These are phyloP conservation scores for Verticillium nubilum DNA, from an alignment of 2,329 filamentous ascomycete genomes.

Conservation along the genomic window DNA sequence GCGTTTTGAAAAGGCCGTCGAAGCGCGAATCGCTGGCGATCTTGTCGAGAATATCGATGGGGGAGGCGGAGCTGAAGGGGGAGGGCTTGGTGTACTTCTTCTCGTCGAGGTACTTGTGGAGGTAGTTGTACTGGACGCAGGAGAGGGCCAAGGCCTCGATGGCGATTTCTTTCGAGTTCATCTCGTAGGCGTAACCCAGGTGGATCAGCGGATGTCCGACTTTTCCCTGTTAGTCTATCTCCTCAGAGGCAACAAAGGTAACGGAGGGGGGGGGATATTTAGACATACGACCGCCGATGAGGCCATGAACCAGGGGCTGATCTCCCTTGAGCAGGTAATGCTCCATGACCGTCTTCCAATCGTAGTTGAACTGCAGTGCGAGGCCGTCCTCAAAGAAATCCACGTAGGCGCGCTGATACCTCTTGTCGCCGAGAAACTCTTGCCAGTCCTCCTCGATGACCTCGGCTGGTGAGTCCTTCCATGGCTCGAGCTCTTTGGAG, in stretches of 20 bases:
- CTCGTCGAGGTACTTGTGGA: slow-evolving; percentile 68
- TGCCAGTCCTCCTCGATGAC: slow-evolving; percentile 81
- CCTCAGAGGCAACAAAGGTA: no score
- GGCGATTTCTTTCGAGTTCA: slow-evolving; percentile 76
- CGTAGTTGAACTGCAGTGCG: slow-evolving; percentile 65
- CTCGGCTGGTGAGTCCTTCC: slow-evolving; percentile 80
- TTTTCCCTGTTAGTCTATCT: slow-evolving; percentile 24
- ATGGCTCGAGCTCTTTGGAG: slow-evolving; percentile 66
- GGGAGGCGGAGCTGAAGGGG: slow-evolving; percentile 53
- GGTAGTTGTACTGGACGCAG: slow-evolving; percentile 49
- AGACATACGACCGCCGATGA: slow-evolving; percentile 72
- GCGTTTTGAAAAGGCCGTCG: slow-evolving; percentile 55
- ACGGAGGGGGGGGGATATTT: no score
- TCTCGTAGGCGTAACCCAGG: slow-evolving; percentile 87
- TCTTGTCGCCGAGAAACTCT: slow-evolving; percentile 71
- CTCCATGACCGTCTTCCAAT: slow-evolving; percentile 74
- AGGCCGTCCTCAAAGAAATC: slow-evolving; percentile 95
- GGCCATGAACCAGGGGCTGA: slow-evolving; percentile 72
- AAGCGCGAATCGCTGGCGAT: slow-evolving; percentile 67
- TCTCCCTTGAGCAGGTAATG: slow-evolving; percentile 72
- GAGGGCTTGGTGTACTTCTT: slow-evolving; percentile 62
- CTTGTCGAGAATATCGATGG: slow-evolving; percentile 65
- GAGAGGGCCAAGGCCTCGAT: slow-evolving; percentile 81
- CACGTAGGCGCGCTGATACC: slow-evolving; percentile 83
- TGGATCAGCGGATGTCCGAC: slow-evolving; percentile 93